Base-by-base conservation (phyloP, 2,329 filamentous ascomycete species). In the Lecanoromycetidae sp. region DNA sequence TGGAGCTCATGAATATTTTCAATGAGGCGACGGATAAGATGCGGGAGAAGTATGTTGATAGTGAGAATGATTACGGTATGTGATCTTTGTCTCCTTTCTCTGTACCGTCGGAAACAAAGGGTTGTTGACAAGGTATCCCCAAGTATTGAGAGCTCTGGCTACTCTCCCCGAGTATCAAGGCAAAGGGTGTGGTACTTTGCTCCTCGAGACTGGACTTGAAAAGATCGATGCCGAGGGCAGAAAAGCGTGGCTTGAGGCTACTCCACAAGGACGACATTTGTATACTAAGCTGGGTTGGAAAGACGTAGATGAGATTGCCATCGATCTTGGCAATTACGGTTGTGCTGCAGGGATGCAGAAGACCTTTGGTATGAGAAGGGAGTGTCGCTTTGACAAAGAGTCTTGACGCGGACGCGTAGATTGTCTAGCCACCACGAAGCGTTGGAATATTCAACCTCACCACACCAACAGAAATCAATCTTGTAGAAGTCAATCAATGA, bases 171-270 rank as follows among this genome's bases (percentile, higher is more conserved):
- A 62, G 15, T 63, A 63, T 50, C 71, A 72, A 56, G 66, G 73
- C 1, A 65, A 60, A 32, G 74, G 74, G 0, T 65, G 67, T 0
- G 71, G 66, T 0, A 62, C 61, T 12, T 57, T 59, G 25, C 45
- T 77, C 19, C 54, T 77, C 32, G 57, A 58, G 22, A 77, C 71
- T 70, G 74, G 74, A 0, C 49, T 69, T 5, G 57, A 64, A 22
- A 62, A 59, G 50, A 71, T 71, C 1, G 72, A 75, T 54, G 60
- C 57, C 4, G 65, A 63, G 1, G 61, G 65, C 0, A 52, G 62
- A 12, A 66, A 69, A 36, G 63, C 66, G 8, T 77, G 71, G 56
- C 57, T 77, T 1, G 72, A 76, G 49, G 69, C 72, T 7, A 74
- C 72, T 37, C 65, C 63, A 0, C 64, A 63, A 13, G 74, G 70